A percentile compares a stretch with the other conserved stretches of the same genome.
Evolutionary conservation across 176 grass and related monocot genomes (phyloP).

Genomic region (Eleusine coracana): DNA sequence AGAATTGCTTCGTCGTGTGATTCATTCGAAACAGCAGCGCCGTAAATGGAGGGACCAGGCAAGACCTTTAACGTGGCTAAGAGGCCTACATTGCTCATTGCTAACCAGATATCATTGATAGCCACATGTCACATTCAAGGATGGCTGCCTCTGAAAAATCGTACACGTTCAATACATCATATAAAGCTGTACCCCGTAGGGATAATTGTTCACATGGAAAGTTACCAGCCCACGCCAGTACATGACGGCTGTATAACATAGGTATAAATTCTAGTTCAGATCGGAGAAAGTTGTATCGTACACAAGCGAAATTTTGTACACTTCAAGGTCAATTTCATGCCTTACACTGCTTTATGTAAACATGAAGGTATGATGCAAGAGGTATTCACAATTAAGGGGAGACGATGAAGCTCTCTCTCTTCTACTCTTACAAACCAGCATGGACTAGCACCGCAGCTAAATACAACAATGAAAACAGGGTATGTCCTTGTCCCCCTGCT

Average conservation of each 20-base stretch:
- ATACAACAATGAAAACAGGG: background rate
- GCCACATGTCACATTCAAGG: background rate
- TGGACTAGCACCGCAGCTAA: slow-evolving; percentile 10
- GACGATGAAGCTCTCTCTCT: background rate
- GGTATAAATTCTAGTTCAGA: background rate
- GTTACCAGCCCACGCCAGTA: background rate
- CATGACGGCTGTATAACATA: background rate
- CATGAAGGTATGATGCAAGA: background rate
- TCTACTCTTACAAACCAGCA: slow-evolving; percentile 11
- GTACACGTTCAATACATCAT: background rate
- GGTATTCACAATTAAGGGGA: background rate
- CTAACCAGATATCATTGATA: no score
- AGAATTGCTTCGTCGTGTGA: no score
- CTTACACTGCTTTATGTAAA: background rate
- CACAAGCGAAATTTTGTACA: background rate
- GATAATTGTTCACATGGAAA: background rate
- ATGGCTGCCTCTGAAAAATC: background rate
- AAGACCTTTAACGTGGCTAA: no score
- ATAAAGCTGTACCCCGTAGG: background rate
- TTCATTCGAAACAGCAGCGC: no score
- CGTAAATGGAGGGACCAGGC: no score
- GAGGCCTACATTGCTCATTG: no score
- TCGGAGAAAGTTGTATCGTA: background rate
- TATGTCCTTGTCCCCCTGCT: background rate
- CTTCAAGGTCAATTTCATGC: background rate